Conservation (phyloP, 352 stramenopile species). For the Phytopythium aichiense region DNA sequence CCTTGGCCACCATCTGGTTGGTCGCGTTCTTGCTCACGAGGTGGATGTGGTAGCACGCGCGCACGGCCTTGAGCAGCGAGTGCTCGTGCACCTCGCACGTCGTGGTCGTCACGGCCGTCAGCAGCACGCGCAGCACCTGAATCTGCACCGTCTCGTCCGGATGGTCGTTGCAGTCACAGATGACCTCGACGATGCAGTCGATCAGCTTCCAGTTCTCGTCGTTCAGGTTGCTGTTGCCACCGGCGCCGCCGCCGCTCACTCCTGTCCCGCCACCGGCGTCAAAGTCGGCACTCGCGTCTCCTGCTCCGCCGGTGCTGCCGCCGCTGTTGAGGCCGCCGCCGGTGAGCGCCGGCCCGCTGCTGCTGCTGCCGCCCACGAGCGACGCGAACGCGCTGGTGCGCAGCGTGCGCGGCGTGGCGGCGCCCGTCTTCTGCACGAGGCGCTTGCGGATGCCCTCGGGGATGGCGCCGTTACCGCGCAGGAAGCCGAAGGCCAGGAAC, state of each 20-base stretch:
- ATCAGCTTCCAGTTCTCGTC: conserved; percentile 75
- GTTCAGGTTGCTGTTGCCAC: conserved; percentile 19
- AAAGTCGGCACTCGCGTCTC: conserved; percentile 16
- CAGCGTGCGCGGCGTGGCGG: conserved; percentile 2
- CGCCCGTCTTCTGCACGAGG: conserved; percentile 52
- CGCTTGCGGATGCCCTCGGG: conserved; percentile 59
- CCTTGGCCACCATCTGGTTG: conserved; percentile 97
- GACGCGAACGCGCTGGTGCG: conserved; percentile 10
- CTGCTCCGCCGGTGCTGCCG: conserved; percentile 2
- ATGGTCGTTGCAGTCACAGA: conserved; percentile 90
- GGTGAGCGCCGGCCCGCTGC: conserved; percentile 7
- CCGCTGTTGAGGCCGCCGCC: not conserved
- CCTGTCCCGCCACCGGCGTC: conserved; percentile 4
- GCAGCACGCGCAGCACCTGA: conserved; percentile 90
- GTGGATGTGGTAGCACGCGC: conserved; percentile 96
- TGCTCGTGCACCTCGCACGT: conserved; percentile 91
- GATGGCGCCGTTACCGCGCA: conserved; percentile 60
- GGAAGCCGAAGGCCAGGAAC: conserved; percentile 85
- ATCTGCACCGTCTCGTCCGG: conserved; percentile 90
- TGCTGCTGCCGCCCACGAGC: conserved; percentile 8
- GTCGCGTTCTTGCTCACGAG: conserved; percentile 88
- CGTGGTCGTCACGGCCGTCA: conserved; percentile 88
- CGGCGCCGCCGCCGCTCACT: conserved; percentile 9
- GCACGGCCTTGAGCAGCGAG: conserved; percentile 93
- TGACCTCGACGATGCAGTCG: conserved; percentile 85